Conservation (phyloP, 768 basidiomycete species). For the Suillus luteus region DNA sequence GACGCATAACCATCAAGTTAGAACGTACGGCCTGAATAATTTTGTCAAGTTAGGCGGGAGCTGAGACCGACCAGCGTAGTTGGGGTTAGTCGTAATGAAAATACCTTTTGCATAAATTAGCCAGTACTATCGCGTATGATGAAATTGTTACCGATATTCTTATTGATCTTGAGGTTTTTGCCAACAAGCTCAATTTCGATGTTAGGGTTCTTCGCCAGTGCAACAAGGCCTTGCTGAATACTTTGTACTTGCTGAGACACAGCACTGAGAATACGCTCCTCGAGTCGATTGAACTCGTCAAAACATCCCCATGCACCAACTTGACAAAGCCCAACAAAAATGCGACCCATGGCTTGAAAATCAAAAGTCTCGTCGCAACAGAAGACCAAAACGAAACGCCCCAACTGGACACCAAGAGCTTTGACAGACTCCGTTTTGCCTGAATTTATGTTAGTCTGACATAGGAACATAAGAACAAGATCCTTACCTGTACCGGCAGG, state of each 20-base stretch:
- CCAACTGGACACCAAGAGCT: slow-evolving; percentile 95
- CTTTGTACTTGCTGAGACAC: slow-evolving; percentile 99
- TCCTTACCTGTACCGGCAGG: slow-evolving; percentile 90
- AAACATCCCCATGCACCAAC: slow-evolving; percentile 99
- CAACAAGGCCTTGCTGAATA: slow-evolving; percentile 93
- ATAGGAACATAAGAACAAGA: slow-evolving; percentile 1
- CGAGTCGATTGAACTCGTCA: slow-evolving; percentile 97
- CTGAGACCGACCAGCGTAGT: slow-evolving; percentile 95
- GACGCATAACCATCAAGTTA: neutral
- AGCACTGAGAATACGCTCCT: slow-evolving; percentile 96
- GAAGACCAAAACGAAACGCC: slow-evolving; percentile 99
- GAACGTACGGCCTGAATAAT: slow-evolving; percentile 84
- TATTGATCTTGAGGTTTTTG: slow-evolving; percentile 89
- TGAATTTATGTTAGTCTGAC: slow-evolving; percentile 31
- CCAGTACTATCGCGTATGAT: neutral
- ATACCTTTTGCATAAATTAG: slow-evolving; percentile 58
- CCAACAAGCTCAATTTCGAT: slow-evolving; percentile 95
- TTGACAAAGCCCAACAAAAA: slow-evolving; percentile 97
- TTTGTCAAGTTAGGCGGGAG: slow-evolving; percentile 88
- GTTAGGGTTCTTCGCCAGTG: slow-evolving; percentile 79
- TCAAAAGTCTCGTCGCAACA: slow-evolving; percentile 99
- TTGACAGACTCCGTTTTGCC: slow-evolving; percentile 99
- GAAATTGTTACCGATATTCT: slow-evolving; percentile 73
- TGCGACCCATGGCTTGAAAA: slow-evolving; percentile 99
- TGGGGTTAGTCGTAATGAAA: slow-evolving; percentile 99